Conservation (phyloP, 2,329 filamentous ascomycete species). For the Akanthomyces uredinophilus region DNA sequence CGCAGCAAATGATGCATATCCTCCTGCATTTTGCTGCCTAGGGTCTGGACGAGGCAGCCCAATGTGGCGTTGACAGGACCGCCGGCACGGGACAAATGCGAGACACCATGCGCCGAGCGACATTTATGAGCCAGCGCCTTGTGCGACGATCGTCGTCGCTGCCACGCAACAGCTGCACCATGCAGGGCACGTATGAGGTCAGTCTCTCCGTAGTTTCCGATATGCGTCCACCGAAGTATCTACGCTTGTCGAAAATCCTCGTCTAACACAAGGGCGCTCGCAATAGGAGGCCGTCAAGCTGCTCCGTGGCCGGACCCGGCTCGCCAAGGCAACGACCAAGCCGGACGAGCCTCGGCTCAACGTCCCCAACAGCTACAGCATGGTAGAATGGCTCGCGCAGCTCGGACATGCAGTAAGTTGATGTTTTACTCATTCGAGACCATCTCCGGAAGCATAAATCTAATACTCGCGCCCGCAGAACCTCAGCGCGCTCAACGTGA, state of each 20-base stretch:
- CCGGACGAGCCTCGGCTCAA: slow-evolving; percentile 10
- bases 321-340: background rate
- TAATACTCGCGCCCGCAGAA: background rate
- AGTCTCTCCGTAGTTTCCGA: background rate
- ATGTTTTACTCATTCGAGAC: background rate
- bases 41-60: background rate
- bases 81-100: background rate
- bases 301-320: slow-evolving; percentile 2
- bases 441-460: background rate
- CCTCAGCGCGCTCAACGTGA: slow-evolving; percentile 34
- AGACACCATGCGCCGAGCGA: background rate
- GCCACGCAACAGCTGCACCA: background rate
- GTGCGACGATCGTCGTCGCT: background rate
- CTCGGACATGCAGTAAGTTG: slow-evolving; percentile 1
- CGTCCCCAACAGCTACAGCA: slow-evolving; percentile 8
- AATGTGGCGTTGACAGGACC: background rate
- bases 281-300: slow-evolving; percentile 1
- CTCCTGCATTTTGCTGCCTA: background rate
- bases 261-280: background rate
- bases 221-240: background rate
- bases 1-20: background rate
- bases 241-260: background rate
- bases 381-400: slow-evolving; percentile 8
- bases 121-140: background rate
- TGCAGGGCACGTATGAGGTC: background rate